These are phyloP conservation scores for Candida frijolesensis DNA, from an alignment of 1,139 yeast genomes.

Conservation along the genomic window DNA sequence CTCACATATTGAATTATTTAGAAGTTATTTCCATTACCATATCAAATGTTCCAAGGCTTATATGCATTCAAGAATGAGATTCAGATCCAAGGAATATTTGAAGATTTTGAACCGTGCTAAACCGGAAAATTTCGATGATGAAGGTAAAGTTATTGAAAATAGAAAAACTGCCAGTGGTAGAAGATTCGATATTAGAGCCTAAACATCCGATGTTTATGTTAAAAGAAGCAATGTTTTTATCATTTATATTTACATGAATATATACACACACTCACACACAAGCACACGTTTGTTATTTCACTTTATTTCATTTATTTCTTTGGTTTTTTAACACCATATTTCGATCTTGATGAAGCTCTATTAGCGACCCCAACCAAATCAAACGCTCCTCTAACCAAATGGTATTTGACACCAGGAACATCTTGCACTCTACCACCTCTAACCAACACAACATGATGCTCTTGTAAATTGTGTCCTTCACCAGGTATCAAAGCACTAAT, in stretches of 20 bases:
- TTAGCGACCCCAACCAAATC: conserved; percentile 96
- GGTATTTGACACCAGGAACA: conserved; percentile 97
- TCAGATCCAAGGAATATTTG: conserved; percentile 87
- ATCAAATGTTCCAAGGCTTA: conserved; percentile 97
- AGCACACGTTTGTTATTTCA: neutral
- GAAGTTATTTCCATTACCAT: conserved; percentile 97
- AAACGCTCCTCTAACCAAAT: conserved; percentile 88
- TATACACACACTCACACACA: conserved; percentile 7
- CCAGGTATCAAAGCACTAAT: conserved; percentile 96
- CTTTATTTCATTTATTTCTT: conserved; percentile 19
- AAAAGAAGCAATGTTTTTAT: neutral
- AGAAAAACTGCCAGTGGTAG: conserved; percentile 86
- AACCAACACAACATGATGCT: conserved; percentile 92
- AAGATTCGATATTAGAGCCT: conserved; percentile 51
- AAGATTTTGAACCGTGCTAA: conserved; percentile 96
- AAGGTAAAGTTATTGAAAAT: conserved; percentile 55
- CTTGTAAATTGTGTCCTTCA: conserved; percentile 98
- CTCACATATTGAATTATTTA: conserved; percentile 85
- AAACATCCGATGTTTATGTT: neutral
- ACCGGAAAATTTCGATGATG: conserved; percentile 85
- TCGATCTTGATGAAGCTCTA: conserved; percentile 85
- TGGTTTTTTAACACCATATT: conserved; percentile 93
- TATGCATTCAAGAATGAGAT: conserved; percentile 98
- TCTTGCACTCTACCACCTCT: conserved; percentile 98
- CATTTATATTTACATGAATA: conserved; percentile 8